A percentile compares a stretch with the other conserved stretches of the same genome.
Conservation (phyloP, 352 stramenopile genomes). For the Halophytophthora batemanensis region DNA sequence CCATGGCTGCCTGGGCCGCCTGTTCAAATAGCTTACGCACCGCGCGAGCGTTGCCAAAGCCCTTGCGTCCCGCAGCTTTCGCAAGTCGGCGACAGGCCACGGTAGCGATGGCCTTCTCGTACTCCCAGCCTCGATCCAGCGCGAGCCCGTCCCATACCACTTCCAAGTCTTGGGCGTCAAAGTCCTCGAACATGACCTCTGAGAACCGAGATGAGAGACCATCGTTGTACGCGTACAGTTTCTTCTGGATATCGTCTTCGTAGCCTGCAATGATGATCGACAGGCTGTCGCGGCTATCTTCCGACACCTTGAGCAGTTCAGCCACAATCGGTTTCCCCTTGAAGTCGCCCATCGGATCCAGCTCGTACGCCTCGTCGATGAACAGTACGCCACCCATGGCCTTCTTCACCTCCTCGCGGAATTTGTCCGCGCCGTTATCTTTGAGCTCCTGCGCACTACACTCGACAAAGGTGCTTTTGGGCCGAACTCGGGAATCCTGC, state of each 20-base stretch:
- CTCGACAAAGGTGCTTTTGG: conserved; percentile 30
- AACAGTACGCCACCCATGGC: conserved; percentile 87
- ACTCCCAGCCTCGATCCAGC: conserved; percentile 45
- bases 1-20: conserved; percentile 56
- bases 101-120: conserved; percentile 41
- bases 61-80: conserved; percentile 62
- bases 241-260: conserved; percentile 91
- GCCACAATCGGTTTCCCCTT: conserved; percentile 87
- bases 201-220: conserved; percentile 85
- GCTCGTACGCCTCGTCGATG: conserved; percentile 91
- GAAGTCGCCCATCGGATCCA: conserved; percentile 76
- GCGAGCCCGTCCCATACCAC: conserved; percentile 64
- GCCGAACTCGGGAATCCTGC: conserved; percentile 65
- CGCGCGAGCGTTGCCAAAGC: conserved; percentile 85
- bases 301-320: conserved; percentile 82
- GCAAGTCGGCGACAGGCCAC: conserved; percentile 67
- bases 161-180: conserved; percentile 82
- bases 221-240: conserved; percentile 90
- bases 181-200: conserved; percentile 89
- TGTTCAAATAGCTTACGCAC: conserved; percentile 79
- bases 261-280: conserved; percentile 92
- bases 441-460: conserved; percentile 74
- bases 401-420: conserved; percentile 69
- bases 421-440: conserved; percentile 59
- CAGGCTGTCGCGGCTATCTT: conserved; percentile 81